A percentile compares a stretch with the other conserved stretches of the same genome.
phyloP scores from a whole-genome alignment of 768 basidiomycete genomes.

The Candolleomyces eurysporus region DNA sequence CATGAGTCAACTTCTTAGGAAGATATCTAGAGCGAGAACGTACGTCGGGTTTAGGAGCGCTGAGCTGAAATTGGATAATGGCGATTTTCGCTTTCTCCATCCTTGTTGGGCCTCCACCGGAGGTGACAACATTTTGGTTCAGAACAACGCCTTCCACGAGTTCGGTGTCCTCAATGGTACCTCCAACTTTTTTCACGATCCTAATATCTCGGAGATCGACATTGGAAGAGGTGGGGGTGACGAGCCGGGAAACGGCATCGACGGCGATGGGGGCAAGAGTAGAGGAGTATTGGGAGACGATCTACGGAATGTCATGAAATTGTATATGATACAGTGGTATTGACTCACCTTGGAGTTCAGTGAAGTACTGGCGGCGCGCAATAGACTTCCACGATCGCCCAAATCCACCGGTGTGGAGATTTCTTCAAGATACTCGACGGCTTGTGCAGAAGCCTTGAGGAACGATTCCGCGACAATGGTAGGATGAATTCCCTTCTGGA shows the following conservation, averaged over 20 bases:
- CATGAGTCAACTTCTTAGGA: conserved; percentile 12
- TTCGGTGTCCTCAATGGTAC: conserved; percentile 98
- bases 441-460: conserved; percentile 86
- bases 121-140: conserved; percentile 88
- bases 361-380: conserved; percentile 92
- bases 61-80: conserved; percentile 97
- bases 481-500: conserved; percentile 95
- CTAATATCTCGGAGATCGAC: conserved; percentile 97
- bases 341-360: conserved; percentile 86
- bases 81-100: conserved; percentile 99
- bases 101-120: conserved; percentile 90
- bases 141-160: conserved; percentile 96
- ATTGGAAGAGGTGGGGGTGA: conserved; percentile 85
- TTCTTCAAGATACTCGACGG: conserved; percentile 91
- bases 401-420: conserved; percentile 92
- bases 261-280: conserved; percentile 99
- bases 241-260: conserved; percentile 89
- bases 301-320: conserved; percentile 44
- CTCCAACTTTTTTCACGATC: conserved; percentile 97
- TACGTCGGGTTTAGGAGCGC: conserved; percentile 96
- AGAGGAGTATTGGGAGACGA: conserved; percentile 98
- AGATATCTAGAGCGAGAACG: conserved; percentile 23
- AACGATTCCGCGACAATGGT: conserved; percentile 97
- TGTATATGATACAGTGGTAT: conserved; percentile 1
- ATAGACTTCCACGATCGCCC: conserved; percentile 76